Evolutionary conservation across 345 rosid genomes (phyloP).

Genomic region (Raphanus raphanistrum): DNA sequence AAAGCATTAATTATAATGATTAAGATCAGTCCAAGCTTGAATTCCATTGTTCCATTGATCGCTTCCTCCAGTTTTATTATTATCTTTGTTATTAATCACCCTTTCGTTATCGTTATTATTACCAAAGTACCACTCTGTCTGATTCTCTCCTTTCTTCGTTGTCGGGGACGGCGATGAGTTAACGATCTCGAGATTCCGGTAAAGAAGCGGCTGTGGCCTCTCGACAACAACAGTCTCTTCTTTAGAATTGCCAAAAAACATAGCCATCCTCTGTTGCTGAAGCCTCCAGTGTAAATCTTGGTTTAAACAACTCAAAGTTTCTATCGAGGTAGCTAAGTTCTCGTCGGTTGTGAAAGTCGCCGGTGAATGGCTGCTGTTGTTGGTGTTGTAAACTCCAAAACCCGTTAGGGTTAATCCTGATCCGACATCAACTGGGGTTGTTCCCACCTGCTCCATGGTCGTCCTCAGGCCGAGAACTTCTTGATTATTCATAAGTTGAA

Average conservation of each 20-base stretch:
- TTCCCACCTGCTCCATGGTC: conserved; percentile 35
- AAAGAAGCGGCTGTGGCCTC: conserved; percentile 43
- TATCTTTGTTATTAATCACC: conserved; percentile 26
- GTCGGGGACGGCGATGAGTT: conserved; percentile 27
- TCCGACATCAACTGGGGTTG: conserved; percentile 36
- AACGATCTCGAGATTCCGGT: conserved; percentile 37
- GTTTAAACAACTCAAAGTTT: conserved; percentile 86
- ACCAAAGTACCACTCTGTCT: conserved; percentile 45
- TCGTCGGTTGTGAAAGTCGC: conserved; percentile 44
- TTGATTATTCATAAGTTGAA: background rate
- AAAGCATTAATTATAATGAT: conserved; percentile 26
- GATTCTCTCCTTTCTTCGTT: conserved; percentile 31
- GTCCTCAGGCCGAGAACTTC: conserved; percentile 37
- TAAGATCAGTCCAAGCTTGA: conserved; percentile 38
- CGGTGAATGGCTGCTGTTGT: conserved; percentile 14
- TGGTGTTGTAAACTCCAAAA: conserved; percentile 34
- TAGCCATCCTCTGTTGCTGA: conserved; percentile 85
- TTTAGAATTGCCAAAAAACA: conserved; percentile 54
- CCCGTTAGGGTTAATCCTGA: conserved; percentile 55
- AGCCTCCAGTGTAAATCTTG: conserved; percentile 99
- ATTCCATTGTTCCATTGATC: conserved; percentile 39
- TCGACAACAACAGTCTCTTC: conserved; percentile 42
- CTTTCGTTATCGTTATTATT: conserved; percentile 33
- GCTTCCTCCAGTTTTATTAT: conserved; percentile 20
- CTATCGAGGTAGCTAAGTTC: conserved; percentile 79